Base-by-base conservation (phyloP, 306 rosid species). In the Fragaria iinumae region DNA sequence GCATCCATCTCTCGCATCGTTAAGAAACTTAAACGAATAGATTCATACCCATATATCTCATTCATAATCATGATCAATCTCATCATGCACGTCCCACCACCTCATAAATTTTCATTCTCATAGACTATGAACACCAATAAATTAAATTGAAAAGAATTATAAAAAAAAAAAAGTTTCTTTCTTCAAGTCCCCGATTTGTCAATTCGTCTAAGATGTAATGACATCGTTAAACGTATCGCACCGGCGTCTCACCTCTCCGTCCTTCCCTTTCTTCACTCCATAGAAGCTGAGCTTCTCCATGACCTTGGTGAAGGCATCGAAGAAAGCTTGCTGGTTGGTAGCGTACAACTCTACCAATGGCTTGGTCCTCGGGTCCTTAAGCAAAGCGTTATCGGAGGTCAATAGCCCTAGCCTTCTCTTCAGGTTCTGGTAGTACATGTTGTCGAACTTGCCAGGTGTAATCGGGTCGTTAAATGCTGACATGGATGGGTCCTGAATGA, bases 361-460 rank as follows among this genome's bases (percentile, higher is more conserved):
- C 76, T 4, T 70, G 17, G 91, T 88, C 29, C 89, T 80, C 1
- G 84, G 79, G 62, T 88, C 83, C 75, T 76, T 81, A 1, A 32
- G 17, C 52, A 85, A 16, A 1, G 69, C 84, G 1, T 77, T 80
- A 68, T 88, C 91, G 3, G 91, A 73, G 0, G 63, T 3, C 79
- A 84, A 56, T 0, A 88, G 76, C 53, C 84, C 91, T 72, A 88
- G 27, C 3, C 91, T 89, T 41, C 79, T 78, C 76, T 74, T 52
- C 36, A 88, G 76, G 48, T 88, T 88, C 79, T 70, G 81, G 68
- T 41, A 88, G 47, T 88, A 88, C 72, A 80, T 50, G 76, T 88
- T 88, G 47, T 88, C 91, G 52, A 88, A 88, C 67, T 85, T 85
- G 16, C 84, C 83, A 0, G 91, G 91, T 1, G 91, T 83, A 66